Evolutionary conservation across 2,329 filamentous ascomycete genomes (phyloP).

Genomic region (Penicillium polonicum): DNA sequence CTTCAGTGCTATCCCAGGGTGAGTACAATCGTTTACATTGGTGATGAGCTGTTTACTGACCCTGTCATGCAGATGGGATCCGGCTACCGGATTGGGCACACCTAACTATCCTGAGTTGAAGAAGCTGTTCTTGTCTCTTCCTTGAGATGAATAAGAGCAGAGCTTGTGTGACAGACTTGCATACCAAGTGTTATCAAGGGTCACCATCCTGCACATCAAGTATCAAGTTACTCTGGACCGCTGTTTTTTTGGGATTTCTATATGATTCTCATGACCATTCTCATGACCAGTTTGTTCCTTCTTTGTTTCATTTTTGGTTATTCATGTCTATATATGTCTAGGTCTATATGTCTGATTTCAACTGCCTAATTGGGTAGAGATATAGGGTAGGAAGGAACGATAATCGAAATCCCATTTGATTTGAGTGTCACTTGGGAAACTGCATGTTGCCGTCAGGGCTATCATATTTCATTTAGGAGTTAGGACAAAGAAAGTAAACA

Average conservation of each 20-base stretch:
- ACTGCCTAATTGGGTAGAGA: too few species aligned
- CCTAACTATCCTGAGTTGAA: conserved; percentile 34
- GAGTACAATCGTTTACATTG: not conserved
- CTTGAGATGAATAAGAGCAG: conserved; percentile 5
- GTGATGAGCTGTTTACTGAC: not conserved
- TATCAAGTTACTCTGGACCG: not conserved
- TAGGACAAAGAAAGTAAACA: not conserved
- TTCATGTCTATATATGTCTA: not conserved
- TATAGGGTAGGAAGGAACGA: too few species aligned
- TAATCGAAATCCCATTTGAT: too few species aligned
- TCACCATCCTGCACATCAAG: not conserved
- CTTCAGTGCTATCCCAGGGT: conserved; percentile 29
- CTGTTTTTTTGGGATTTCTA: not conserved
- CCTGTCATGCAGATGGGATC: conserved; percentile 27
- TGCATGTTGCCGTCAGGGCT: not conserved
- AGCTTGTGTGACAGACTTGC: not conserved
- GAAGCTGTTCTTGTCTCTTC: conserved; percentile 29
- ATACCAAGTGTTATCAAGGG: not conserved
- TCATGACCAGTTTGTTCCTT: not conserved
- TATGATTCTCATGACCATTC: not conserved
- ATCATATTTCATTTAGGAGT: not conserved
- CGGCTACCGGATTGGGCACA: conserved; percentile 34
- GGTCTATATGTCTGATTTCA: too few species aligned
- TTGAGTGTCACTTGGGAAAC: too few species aligned
- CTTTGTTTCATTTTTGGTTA: not conserved